Base-by-base conservation (phyloP, 2,329 filamentous ascomycete species). In the Colletotrichum sp. region DNA sequence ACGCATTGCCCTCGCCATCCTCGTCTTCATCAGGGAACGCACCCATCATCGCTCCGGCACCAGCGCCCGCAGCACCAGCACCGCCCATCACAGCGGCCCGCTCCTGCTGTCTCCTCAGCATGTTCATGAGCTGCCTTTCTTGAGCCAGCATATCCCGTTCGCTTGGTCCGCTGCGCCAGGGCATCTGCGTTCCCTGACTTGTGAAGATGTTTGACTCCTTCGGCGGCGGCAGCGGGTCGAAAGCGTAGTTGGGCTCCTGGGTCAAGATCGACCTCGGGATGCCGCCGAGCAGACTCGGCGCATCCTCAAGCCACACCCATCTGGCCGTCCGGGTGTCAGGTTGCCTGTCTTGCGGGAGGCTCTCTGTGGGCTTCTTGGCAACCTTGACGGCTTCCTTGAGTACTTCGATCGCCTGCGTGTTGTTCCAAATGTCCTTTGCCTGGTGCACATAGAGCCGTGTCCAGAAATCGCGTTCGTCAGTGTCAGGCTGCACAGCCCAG, bases 391-490 rank as follows among this genome's bases (percentile, higher is more conserved):
- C 91, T 80, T 95, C 92, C 34, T 93, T 89, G 3, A 98, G 90
- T 9, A 98, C 85, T 6, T 88, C 86, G 5, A 90, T 92, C 16
- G 91, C 92, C 80, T 95, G 93, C 1, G 94, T 90, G 6, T 93
- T 95, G 82, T 96, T 96, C 96, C 96, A 98, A 5, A 98, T 87
- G 79, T 96, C 94, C 81, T 96, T 96, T 6, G 94, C 90, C 60
- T 94, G 92, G 72, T 92, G 89, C 32, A 95, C 89, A 82, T 98
- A 98, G 4, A 98, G 89, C 80, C 94, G 92, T 6, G 92, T 92
- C 80, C 95, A 91, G 49, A 98, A 90, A 71, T 91, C 89, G 24
- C 83, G 81, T 78, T 95, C 91, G 62, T 92, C 89, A 15, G 90
- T 88, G 34, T 92, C 90, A 1, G 93, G 91, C 80, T 92, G 89